Evolutionary conservation across 1,284 basidiomycete genomes (phyloP).

Genomic region (Blastosporella zonata): DNA sequence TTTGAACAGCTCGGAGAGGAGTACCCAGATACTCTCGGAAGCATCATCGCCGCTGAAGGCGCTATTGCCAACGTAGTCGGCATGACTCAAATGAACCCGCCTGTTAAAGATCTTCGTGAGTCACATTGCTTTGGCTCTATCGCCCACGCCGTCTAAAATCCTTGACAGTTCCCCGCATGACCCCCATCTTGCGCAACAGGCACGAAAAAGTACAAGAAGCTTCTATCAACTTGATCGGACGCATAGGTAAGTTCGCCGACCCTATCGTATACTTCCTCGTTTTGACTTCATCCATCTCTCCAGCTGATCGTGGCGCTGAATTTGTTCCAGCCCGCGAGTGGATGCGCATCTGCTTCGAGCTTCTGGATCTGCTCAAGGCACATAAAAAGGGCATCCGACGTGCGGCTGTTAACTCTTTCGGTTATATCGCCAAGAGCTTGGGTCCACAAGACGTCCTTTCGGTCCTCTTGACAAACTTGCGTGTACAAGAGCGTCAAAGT

Average conservation of each 20-base stretch:
- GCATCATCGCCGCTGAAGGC: slow-evolving; percentile 97
- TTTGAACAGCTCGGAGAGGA: slow-evolving; percentile 99
- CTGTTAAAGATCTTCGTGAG: slow-evolving; percentile 96
- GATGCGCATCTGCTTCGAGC: slow-evolving; percentile 99
- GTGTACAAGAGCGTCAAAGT: slow-evolving; percentile 98
- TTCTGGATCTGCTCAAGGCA: slow-evolving; percentile 95
- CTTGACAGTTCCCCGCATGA: slow-evolving; percentile 91
- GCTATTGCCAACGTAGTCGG: slow-evolving; percentile 99
- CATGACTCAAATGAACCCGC: slow-evolving; percentile 99
- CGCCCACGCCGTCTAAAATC: slow-evolving; percentile 15
- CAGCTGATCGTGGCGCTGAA: slow-evolving; percentile 97
- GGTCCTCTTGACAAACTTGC: slow-evolving; percentile 93
- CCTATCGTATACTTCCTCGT: background rate
- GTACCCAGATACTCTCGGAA: slow-evolving; percentile 97
- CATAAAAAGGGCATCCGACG: slow-evolving; percentile 99
- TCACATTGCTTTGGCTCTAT: slow-evolving; percentile 14
- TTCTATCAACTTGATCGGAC: slow-evolving; percentile 98
- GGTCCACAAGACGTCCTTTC: slow-evolving; percentile 98
- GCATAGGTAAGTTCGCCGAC: slow-evolving; percentile 66
- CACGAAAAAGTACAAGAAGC: slow-evolving; percentile 99
- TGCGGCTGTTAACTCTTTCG: slow-evolving; percentile 98
- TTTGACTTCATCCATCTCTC: slow-evolving; percentile 6
- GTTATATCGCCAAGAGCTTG: slow-evolving; percentile 98
- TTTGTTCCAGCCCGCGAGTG: slow-evolving; percentile 98
- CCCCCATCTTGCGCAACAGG: slow-evolving; percentile 96